Evolutionary conservation across 805 yeast species (phyloP).

Genomic region (Candida sithepensis): DNA sequence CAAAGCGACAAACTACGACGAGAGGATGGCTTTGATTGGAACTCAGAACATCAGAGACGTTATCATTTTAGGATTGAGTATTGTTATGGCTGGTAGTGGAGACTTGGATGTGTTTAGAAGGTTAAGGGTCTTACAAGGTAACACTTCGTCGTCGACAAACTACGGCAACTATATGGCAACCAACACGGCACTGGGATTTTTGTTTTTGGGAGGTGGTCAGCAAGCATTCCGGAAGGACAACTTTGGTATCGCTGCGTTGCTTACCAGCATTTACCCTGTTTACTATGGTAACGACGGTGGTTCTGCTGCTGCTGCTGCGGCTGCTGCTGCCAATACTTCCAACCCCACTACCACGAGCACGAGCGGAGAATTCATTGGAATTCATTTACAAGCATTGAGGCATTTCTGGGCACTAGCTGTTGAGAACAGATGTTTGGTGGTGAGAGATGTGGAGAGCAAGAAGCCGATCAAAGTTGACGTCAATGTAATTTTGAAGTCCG

Average conservation of each 20-base stretch:
- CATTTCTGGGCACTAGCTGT: conserved; percentile 89
- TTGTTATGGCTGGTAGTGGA: conserved; percentile 89
- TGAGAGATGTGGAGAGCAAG: conserved; percentile 63
- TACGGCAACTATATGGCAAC: conserved; percentile 76
- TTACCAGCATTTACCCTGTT: conserved; percentile 76
- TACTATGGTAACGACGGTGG: conserved; percentile 33
- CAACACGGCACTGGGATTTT: conserved; percentile 79
- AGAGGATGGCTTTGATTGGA: conserved; percentile 49
- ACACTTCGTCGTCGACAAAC: conserved; percentile 35
- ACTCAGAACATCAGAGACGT: conserved; percentile 55
- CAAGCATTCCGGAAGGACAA: conserved; percentile 66
- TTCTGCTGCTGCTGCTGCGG: conserved; percentile 13
- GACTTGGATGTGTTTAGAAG: conserved; percentile 76
- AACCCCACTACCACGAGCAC: too few species aligned
- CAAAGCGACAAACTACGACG: conserved; percentile 51
- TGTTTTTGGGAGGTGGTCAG: conserved; percentile 91
- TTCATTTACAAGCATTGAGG: conserved; percentile 78
- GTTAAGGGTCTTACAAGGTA: conserved; percentile 64
- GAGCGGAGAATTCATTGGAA: conserved; percentile 38
- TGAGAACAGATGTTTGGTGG: conserved; percentile 75
- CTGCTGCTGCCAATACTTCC: conserved; percentile 23
- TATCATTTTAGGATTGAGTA: conserved; percentile 59
- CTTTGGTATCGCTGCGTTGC: conserved; percentile 63
- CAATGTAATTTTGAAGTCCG: conserved; percentile 34
- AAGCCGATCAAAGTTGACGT: conserved; percentile 49